phyloP scores from a whole-genome alignment of 768 basidiomycete species.

The Gymnopilus dilepis region DNA sequence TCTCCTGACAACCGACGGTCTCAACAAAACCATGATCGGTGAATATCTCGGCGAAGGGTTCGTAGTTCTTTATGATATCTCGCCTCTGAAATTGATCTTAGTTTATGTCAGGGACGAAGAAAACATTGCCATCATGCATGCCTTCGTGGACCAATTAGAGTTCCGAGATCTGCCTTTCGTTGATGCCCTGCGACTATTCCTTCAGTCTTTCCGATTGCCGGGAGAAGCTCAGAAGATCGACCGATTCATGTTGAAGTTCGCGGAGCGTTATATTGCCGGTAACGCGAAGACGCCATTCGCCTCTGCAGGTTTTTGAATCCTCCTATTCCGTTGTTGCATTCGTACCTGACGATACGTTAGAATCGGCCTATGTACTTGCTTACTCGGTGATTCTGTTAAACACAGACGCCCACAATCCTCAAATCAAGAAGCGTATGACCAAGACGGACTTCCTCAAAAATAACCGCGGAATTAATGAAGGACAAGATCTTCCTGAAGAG shows the following conservation, averaged over 20 bases:
- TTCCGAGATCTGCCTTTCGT: slow-evolving; percentile 84
- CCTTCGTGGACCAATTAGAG: slow-evolving; percentile 92
- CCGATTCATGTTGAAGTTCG: slow-evolving; percentile 98
- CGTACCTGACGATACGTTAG: slow-evolving; percentile 40
- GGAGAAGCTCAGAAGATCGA: slow-evolving; percentile 99
- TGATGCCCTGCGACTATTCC: slow-evolving; percentile 86
- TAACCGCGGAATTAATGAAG: slow-evolving; percentile 96
- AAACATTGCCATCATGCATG: slow-evolving; percentile 95
- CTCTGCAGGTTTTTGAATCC: slow-evolving; percentile 77
- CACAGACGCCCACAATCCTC: slow-evolving; percentile 96
- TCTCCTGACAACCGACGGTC: slow-evolving; percentile 85
- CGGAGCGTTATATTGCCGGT: slow-evolving; percentile 92
- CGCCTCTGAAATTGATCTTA: slow-evolving; percentile 8
- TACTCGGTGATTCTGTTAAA: slow-evolving; percentile 97
- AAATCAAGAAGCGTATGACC: slow-evolving; percentile 94
- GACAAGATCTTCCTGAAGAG: slow-evolving; percentile 86
- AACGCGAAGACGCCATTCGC: slow-evolving; percentile 87
- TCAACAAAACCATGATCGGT: slow-evolving; percentile 95
- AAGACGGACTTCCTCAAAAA: slow-evolving; percentile 92
- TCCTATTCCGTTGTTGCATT: background rate
- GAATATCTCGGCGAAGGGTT: slow-evolving; percentile 98
- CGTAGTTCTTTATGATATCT: slow-evolving; percentile 34
- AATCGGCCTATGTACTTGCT: slow-evolving; percentile 93
- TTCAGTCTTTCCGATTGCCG: slow-evolving; percentile 96
- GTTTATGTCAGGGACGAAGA: slow-evolving; percentile 71